phyloP scores from a whole-genome alignment of 225 moss, liverwort and hornwort genomes.

The Physcomitrium patens region DNA sequence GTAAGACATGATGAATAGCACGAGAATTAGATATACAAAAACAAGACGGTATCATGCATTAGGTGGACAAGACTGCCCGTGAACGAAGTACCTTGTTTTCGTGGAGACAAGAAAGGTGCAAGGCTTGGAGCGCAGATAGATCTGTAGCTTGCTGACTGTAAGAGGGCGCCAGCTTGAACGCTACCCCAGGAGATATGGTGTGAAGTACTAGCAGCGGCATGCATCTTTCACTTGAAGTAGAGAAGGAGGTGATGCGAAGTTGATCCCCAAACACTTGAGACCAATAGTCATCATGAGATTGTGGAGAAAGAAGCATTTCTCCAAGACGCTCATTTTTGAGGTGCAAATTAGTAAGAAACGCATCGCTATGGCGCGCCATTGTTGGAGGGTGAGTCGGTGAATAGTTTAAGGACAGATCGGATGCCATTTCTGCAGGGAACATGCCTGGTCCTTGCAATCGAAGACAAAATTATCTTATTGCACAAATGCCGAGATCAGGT shows the following conservation, averaged over 20 bases:
- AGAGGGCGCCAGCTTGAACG: slow-evolving; percentile 78
- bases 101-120: slow-evolving; percentile 78
- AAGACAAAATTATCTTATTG: slow-evolving; percentile 28
- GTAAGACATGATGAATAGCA: slow-evolving; percentile 22
- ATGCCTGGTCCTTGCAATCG: slow-evolving; percentile 34
- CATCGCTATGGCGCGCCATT: slow-evolving; percentile 60
- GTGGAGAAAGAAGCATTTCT: slow-evolving; percentile 79
- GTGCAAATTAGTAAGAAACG: slow-evolving; percentile 69
- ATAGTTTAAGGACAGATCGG: slow-evolving; percentile 56
- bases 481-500: slow-evolving; percentile 41
- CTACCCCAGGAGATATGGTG: slow-evolving; percentile 71
- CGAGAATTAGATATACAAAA: slow-evolving; percentile 24
- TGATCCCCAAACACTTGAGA: slow-evolving; percentile 72
- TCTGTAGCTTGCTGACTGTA: slow-evolving; percentile 58
- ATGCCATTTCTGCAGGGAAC: slow-evolving; percentile 42
- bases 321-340: slow-evolving; percentile 77
- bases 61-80: slow-evolving; percentile 24
- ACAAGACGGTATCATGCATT: slow-evolving; percentile 21
- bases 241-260: slow-evolving; percentile 75
- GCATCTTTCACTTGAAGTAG: slow-evolving; percentile 85
- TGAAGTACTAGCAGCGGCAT: slow-evolving; percentile 85
- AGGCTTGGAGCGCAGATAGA: slow-evolving; percentile 60
- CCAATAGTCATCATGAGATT: slow-evolving; percentile 76
- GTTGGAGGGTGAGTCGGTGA: slow-evolving; percentile 53
- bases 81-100: slow-evolving; percentile 72